Evolutionary conservation across 768 basidiomycete genomes (phyloP).

Genomic region (Gloeophyllum trabeum): DNA sequence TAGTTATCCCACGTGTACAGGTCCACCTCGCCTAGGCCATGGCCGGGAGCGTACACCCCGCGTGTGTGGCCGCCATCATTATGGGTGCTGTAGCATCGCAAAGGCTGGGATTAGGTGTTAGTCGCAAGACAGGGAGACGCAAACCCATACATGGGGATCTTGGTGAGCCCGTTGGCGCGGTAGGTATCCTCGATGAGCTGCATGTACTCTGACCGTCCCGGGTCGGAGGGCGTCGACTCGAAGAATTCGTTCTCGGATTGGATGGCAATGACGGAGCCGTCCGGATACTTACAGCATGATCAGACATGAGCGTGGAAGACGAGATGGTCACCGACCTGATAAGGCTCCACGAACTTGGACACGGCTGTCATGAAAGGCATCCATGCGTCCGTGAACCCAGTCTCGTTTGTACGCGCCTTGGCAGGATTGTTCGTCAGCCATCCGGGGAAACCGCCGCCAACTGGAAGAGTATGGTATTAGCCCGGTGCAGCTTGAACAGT

Average conservation of each 20-base stretch:
- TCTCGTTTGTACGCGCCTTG: constrained; percentile 11
- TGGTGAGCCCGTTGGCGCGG: constrained; percentile 10
- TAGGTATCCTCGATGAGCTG: constrained; percentile 10
- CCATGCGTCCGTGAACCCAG: constrained; percentile 12
- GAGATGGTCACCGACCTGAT: constrained; percentile 7
- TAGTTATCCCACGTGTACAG: constrained; percentile 13
- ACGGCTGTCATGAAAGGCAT: constrained; percentile 9
- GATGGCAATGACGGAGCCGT: constrained; percentile 13
- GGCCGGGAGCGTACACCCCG: not conserved
- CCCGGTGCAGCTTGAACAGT: not conserved
- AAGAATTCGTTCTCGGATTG: constrained; percentile 14
- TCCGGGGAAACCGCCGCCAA: constrained; percentile 14
- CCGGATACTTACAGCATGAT: constrained; percentile 9
- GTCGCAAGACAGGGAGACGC: constrained; percentile 6
- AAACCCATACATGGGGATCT: constrained; percentile 10
- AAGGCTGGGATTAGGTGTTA: not conserved
- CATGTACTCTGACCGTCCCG: constrained; percentile 12
- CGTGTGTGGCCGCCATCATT: constrained; percentile 8
- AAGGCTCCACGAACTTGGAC: constrained; percentile 8
- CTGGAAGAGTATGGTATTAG: not conserved
- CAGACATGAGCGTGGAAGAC: constrained; percentile 2
- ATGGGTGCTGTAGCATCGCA: constrained; percentile 7
- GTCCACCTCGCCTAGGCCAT: constrained; percentile 12
- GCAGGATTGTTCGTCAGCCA: constrained; percentile 14
- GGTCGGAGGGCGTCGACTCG: constrained; percentile 4